Conservation (phyloP, 2,329 filamentous ascomycete genomes). For the Nannizziopsis barbatae region DNA sequence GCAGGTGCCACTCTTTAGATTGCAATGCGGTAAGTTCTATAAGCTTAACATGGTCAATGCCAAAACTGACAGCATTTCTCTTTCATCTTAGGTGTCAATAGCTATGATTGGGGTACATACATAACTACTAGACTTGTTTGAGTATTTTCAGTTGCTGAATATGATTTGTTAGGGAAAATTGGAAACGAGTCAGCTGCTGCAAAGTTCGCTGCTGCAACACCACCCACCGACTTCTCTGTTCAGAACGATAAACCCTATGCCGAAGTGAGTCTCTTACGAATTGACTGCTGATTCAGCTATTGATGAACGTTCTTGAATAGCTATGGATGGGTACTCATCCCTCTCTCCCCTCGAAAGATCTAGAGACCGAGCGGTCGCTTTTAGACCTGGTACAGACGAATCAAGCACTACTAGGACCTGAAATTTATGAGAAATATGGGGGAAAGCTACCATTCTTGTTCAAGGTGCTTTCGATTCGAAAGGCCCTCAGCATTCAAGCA, state of each 20-base stretch:
- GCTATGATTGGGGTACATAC: slow-evolving; percentile 81
- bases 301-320: slow-evolving; percentile 36
- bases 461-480: slow-evolving; percentile 93
- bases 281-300: slow-evolving; percentile 3
- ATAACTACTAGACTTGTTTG: slow-evolving; percentile 17
- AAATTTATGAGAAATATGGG: slow-evolving; percentile 63
- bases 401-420: slow-evolving; percentile 62
- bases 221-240: slow-evolving; percentile 61
- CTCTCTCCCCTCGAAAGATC: slow-evolving; percentile 83
- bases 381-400: slow-evolving; percentile 83
- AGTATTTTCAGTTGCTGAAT: slow-evolving; percentile 22
- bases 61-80: slow-evolving; percentile 1
- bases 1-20: slow-evolving; percentile 71
- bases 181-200: slow-evolving; percentile 80
- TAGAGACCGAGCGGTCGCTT: slow-evolving; percentile 70
- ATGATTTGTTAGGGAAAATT: slow-evolving; percentile 55
- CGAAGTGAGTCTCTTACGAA: slow-evolving; percentile 50
- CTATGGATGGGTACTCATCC: slow-evolving; percentile 99
- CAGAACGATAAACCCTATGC: slow-evolving; percentile 86
- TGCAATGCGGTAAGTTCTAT: slow-evolving; percentile 47
- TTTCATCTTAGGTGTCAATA: slow-evolving; percentile 65
- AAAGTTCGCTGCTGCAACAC: slow-evolving; percentile 76
- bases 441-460: slow-evolving; percentile 88
- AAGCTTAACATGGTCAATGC: not conserved
- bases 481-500: slow-evolving; percentile 92